Evolutionary conservation across 2,329 filamentous ascomycete species (phyloP), one percentile per base, ranked within the genome.

Genomic region (Fusarium sororula): DNA sequence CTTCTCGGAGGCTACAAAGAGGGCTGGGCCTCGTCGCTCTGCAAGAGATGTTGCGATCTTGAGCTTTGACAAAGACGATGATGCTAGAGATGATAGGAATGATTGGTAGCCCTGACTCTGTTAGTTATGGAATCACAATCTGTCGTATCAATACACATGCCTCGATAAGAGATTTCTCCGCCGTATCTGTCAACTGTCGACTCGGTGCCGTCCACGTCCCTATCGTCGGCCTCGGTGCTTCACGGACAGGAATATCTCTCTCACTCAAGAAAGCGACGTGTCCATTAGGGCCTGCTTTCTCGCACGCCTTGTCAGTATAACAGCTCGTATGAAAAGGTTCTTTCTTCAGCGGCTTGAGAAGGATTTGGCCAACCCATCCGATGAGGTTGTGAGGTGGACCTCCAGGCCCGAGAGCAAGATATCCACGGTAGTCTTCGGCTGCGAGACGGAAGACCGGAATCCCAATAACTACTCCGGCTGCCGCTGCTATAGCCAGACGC

Each of bases 161-260:
- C 11, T 68, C 47, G 9, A 68, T 62, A 12, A 68, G 53, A 14
- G 42, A 20, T 15, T 68, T 35, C 7, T 35, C 38, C 13, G 66
- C 63, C 5, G 38, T 11, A 11, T 68, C 72, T 9, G 63, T 72
- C 28, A 74, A 28, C 39, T 74, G 72, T 13, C 72, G 71, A 45
- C 67, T 74, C 13, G 72, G 72, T 32, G 57, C 71, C 47, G 72
- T 68, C 71, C 71, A 74, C 8, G 26, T 59, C 6, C 71, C 72
- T 22, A 74, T 56, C 17, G 8, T 47, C 1, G 71, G 71, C 48
- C 63, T 63, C n/a, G 67, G 71, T 15, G 45, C 60, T 32, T 62
- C 28, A 24, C 70, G 71, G 47, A 47, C 15, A 39, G 71, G 67
- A 39, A 74, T 51, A 68, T 74, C 54, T 28, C 26, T 12, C 11